A percentile compares a stretch with the other conserved stretches of the same genome.
Evolutionary conservation across 495 filamentous ascomycete genomes (phyloP).

Genomic region (Xylaria castorea): DNA sequence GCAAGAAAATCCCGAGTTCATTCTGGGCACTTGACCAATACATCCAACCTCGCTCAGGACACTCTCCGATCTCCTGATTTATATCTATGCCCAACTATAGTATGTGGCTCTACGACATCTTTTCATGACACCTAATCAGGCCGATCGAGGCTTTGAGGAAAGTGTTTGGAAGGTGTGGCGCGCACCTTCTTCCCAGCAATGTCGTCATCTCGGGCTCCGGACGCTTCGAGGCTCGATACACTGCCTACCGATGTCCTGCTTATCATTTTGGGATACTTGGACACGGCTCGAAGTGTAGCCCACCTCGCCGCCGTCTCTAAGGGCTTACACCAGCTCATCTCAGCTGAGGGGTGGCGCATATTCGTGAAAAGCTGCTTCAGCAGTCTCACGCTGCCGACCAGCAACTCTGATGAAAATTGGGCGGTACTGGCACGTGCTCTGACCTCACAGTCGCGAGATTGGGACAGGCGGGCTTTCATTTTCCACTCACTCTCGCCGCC

Average conservation of each 20-base stretch:
- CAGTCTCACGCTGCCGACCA: constrained; percentile 37
- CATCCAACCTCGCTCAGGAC: not conserved
- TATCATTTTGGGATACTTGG: constrained; percentile 45
- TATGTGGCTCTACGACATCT: not conserved
- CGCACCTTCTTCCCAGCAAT: not conserved
- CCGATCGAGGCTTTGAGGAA: not conserved
- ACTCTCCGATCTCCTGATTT: not conserved
- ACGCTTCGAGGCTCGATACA: constrained; percentile 26
- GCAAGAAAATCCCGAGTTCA: constrained; percentile 7
- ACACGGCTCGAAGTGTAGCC: constrained; percentile 47
- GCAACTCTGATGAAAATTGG: constrained; percentile 39
- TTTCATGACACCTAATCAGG: not conserved
- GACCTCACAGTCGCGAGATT: constrained; percentile 52
- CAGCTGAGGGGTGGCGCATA: constrained; percentile 49
- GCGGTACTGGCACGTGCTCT: constrained; percentile 44
- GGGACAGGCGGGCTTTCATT: constrained; percentile 48
- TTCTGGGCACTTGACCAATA: not conserved
- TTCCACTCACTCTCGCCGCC: constrained; percentile 36
- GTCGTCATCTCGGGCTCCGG: not conserved
- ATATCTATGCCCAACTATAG: not conserved
- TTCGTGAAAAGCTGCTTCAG: constrained; percentile 50
- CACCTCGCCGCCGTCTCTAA: constrained; percentile 42
- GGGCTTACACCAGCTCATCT: constrained; percentile 39
- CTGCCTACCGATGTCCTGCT: constrained; percentile 51
- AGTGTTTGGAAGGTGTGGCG: not conserved